phyloP scores from a whole-genome alignment of 23 red algal genomes.

The Gracilaria gracilis region DNA sequence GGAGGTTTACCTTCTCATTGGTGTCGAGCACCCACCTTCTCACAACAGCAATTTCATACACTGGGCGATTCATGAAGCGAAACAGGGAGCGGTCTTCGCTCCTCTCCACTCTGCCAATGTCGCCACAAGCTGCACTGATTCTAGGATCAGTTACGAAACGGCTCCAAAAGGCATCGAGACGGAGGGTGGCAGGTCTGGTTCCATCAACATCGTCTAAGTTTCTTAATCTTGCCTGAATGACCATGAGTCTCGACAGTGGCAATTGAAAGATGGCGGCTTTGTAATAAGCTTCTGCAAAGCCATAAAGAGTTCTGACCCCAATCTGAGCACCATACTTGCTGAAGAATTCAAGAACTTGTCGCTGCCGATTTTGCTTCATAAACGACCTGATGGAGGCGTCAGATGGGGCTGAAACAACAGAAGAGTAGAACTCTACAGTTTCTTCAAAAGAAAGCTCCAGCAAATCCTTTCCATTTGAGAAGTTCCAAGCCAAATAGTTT shows the following conservation, averaged over 20 bases:
- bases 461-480: background rate
- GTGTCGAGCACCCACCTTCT: constrained; percentile 32
- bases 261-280: constrained; percentile 26
- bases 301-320: constrained; percentile 11
- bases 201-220: constrained; percentile 18
- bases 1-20: background rate
- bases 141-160: background rate
- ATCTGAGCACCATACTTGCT: constrained; percentile 15
- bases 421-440: background rate
- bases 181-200: constrained; percentile 3
- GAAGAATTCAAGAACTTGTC: constrained; percentile 16
- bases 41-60: constrained; percentile 34
- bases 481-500: constrained; percentile 37
- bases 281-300: constrained; percentile 25
- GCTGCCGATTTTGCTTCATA: background rate
- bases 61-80: constrained; percentile 30
- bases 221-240: constrained; percentile 27
- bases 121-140: constrained; percentile 14
- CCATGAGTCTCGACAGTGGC: constrained; percentile 19
- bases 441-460: constrained; percentile 37
- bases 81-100: constrained; percentile 3
- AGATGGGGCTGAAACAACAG: constrained; percentile 3
- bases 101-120: constrained; percentile 9
- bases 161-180: constrained; percentile 32
- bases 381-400: background rate